phyloP scores from a whole-genome alignment of 768 basidiomycete genomes.

The Hemileccinum impolitum region DNA sequence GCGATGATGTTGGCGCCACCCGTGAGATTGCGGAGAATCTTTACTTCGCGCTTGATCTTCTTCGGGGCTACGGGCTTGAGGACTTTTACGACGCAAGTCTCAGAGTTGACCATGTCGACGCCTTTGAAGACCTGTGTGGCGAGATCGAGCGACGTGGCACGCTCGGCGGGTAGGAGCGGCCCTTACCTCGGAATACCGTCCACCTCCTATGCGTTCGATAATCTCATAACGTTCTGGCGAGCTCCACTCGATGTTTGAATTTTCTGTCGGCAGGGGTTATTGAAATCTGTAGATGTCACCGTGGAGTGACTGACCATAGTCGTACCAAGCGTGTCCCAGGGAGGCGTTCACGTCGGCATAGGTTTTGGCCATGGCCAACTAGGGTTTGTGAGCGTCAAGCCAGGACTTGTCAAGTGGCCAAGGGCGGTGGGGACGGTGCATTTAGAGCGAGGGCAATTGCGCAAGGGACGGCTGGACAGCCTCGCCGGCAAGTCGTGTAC shows the following conservation, averaged over 20 bases:
- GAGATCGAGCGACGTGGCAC: neutral
- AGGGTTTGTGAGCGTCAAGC: conserved; percentile 7
- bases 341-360: conserved; percentile 58
- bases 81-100: conserved; percentile 64
- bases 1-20: conserved; percentile 70
- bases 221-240: conserved; percentile 66
- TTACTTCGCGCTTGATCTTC: conserved; percentile 76
- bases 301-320: conserved; percentile 45
- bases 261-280: conserved; percentile 37
- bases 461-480: conserved; percentile 15
- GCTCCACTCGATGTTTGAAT: conserved; percentile 61
- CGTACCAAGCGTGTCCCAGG: conserved; percentile 58
- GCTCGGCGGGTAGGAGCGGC: neutral
- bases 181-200: conserved; percentile 61
- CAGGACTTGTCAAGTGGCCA: conserved; percentile 14
- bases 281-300: neutral
- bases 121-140: conserved; percentile 54
- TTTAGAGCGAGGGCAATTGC: conserved; percentile 21
- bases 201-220: conserved; percentile 58
- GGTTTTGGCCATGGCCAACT: conserved; percentile 42
- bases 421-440: conserved; percentile 24
- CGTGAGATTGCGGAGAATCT: conserved; percentile 64
- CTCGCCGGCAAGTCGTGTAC: conserved; percentile 10
- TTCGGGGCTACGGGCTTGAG: conserved; percentile 63
- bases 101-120: conserved; percentile 50